Conservation (phyloP, 2,329 filamentous ascomycete species). For the Rutstroemia sp. region DNA sequence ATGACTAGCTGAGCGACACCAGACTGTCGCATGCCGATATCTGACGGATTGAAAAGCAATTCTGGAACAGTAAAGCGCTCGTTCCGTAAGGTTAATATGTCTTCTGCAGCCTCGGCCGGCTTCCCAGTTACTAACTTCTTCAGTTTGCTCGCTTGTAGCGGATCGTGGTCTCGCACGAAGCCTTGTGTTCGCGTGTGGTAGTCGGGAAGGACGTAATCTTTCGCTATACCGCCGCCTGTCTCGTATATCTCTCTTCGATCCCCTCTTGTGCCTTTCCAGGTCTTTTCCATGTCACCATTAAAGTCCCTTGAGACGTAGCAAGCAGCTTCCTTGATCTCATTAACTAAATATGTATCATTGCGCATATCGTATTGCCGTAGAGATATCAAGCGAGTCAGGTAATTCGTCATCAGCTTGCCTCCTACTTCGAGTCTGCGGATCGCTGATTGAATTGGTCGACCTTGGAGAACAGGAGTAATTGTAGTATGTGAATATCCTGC, state of each 20-base stretch:
- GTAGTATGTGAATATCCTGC: constrained; percentile 91
- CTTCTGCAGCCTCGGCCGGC: constrained; percentile 53
- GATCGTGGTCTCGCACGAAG: constrained; percentile 70
- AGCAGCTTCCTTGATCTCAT: constrained; percentile 88
- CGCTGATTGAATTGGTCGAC: constrained; percentile 71
- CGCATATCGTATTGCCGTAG: constrained; percentile 92
- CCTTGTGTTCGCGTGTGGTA: constrained; percentile 56
- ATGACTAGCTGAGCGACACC: constrained; percentile 79
- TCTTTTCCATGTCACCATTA: constrained; percentile 65
- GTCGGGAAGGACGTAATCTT: constrained; percentile 90
- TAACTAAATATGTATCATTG: constrained; percentile 87
- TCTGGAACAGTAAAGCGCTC: constrained; percentile 90
- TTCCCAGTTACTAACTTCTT: constrained; percentile 36
- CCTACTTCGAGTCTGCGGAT: constrained; percentile 83
- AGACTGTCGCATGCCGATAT: constrained; percentile 77
- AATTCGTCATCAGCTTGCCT: constrained; percentile 88
- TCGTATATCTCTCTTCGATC: constrained; percentile 44
- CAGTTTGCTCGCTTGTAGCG: constrained; percentile 47
- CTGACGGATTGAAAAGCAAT: constrained; percentile 76
- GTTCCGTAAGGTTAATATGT: constrained; percentile 80
- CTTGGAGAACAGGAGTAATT: constrained; percentile 76
- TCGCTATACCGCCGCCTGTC: constrained; percentile 53
- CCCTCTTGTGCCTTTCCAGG: constrained; percentile 70
- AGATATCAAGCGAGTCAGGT: constrained; percentile 82
- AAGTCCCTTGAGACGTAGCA: constrained; percentile 82